Conservation (phyloP, 2,329 filamentous ascomycete genomes). For the Venturia effusa region DNA sequence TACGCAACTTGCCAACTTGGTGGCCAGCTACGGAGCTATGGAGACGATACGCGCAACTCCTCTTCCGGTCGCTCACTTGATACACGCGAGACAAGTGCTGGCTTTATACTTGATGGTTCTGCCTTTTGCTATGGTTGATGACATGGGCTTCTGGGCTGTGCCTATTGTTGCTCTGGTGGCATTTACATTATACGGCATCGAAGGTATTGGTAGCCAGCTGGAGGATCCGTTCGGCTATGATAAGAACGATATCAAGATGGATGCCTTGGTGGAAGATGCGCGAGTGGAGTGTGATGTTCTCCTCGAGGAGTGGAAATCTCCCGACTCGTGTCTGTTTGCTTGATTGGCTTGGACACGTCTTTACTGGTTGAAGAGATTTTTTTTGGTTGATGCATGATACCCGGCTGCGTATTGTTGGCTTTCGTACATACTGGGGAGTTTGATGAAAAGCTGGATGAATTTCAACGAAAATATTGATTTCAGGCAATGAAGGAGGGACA, state of each 20-base stretch:
- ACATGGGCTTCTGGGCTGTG: conserved; percentile 53
- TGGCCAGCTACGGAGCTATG: conserved; percentile 51
- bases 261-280: conserved; percentile 52
- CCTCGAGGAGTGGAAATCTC: conserved; percentile 45
- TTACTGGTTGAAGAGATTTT: not conserved
- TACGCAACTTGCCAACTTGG: conserved; percentile 44
- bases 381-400: not conserved
- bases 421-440: not conserved
- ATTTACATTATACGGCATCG: conserved; percentile 55
- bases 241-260: conserved; percentile 57
- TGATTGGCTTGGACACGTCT: not conserved
- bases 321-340: conserved; percentile 1
- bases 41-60: conserved; percentile 56
- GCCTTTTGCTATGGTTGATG: conserved; percentile 52
- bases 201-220: conserved; percentile 51
- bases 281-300: conserved; percentile 47
- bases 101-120: conserved; percentile 49
- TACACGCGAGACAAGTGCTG: conserved; percentile 54
- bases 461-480: not conserved
- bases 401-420: not conserved
- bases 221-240: conserved; percentile 59
- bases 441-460: not conserved
- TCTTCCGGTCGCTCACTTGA: conserved; percentile 53
- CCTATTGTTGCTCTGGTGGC: conserved; percentile 48
- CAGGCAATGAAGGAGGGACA: not conserved